A percentile compares a stretch with the other conserved stretches of the same genome.
Evolutionary conservation across 345 rosid species (phyloP).

Genomic region (Melaleuca alternifolia): DNA sequence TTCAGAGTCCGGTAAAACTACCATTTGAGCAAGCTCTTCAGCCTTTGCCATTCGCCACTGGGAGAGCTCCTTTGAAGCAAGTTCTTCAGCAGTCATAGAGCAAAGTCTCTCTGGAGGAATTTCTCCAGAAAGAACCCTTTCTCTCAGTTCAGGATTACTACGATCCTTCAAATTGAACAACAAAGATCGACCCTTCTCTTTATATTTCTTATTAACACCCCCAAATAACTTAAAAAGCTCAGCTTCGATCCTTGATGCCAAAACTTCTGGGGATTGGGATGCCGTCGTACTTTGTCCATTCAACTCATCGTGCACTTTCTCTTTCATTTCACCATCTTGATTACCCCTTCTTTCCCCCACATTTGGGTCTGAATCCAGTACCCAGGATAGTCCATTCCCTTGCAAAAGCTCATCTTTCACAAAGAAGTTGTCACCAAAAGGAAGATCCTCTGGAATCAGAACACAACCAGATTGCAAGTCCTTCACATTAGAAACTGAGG

Average conservation of each 20-base stretch:
- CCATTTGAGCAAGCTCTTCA: conserved; percentile 90
- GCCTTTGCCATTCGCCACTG: conserved; percentile 95
- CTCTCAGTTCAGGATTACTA: conserved; percentile 79
- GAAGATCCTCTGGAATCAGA: conserved; percentile 45
- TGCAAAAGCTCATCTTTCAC: conserved; percentile 86
- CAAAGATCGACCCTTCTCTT: conserved; percentile 84
- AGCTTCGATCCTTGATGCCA: conserved; percentile 60
- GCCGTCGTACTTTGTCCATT: conserved; percentile 4
- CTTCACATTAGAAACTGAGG: conserved; percentile 18
- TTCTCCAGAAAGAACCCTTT: conserved; percentile 63
- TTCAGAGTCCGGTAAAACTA: conserved; percentile 67
- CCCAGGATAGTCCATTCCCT: conserved; percentile 94
- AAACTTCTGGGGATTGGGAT: conserved; percentile 27
- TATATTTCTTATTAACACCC: conserved; percentile 94
- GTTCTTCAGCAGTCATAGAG: conserved; percentile 87
- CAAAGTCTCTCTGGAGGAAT: conserved; percentile 63
- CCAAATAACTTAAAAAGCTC: conserved; percentile 77
- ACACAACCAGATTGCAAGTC: conserved; percentile 26
- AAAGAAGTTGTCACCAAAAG: conserved; percentile 63
- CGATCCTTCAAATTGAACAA: conserved; percentile 86
- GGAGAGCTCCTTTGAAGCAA: conserved; percentile 92
- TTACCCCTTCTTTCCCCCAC: conserved; percentile 17
- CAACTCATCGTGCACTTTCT: conserved; percentile 5
- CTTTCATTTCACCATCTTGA: conserved; percentile 9
- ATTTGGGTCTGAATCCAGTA: conserved; percentile 39